A percentile compares a stretch with the other conserved stretches of the same genome.
Conservation (phyloP, 2,329 filamentous ascomycete species). For the Fusarium sp. region DNA sequence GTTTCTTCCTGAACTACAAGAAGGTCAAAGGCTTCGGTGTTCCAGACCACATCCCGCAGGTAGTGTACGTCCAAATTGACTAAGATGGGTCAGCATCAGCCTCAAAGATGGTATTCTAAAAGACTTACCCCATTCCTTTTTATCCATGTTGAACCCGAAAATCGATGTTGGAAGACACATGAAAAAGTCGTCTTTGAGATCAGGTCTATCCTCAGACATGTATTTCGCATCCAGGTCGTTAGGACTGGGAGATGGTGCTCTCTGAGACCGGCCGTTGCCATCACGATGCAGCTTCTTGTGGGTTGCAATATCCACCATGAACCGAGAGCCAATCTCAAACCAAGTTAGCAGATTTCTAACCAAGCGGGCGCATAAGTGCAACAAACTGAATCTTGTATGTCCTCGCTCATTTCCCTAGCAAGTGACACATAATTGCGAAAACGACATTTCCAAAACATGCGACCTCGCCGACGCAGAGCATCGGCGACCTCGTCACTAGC, state of each 20-base stretch:
- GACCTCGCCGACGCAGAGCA: not conserved
- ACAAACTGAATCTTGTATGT: not conserved
- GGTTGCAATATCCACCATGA: not conserved
- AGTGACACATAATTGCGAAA: not conserved
- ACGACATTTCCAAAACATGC: conserved; percentile 4
- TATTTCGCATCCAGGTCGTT: not conserved
- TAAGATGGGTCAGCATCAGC: not conserved
- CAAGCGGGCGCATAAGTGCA: not conserved
- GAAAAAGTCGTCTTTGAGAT: not conserved
- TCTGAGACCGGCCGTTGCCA: not conserved
- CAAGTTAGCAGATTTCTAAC: fast-evolving
- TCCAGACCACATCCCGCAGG: not conserved
- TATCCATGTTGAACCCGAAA: conserved; percentile 4
- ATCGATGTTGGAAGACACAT: not conserved
- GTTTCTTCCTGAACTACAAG: not conserved
- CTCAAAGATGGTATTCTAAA: not conserved
- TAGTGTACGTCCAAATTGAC: not conserved
- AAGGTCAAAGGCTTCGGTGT: not conserved
- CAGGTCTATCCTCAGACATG: not conserved
- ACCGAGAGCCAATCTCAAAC: not conserved
- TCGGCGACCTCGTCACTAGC: fast-evolving
- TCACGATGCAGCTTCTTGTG: not conserved
- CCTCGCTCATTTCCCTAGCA: not conserved
- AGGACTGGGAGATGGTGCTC: fast-evolving
- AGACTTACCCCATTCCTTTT: not conserved